Evolutionary conservation across 2,329 filamentous ascomycete species (phyloP), one percentile per base, ranked within the genome.

Genomic region (Byssochlamys sp.): DNA sequence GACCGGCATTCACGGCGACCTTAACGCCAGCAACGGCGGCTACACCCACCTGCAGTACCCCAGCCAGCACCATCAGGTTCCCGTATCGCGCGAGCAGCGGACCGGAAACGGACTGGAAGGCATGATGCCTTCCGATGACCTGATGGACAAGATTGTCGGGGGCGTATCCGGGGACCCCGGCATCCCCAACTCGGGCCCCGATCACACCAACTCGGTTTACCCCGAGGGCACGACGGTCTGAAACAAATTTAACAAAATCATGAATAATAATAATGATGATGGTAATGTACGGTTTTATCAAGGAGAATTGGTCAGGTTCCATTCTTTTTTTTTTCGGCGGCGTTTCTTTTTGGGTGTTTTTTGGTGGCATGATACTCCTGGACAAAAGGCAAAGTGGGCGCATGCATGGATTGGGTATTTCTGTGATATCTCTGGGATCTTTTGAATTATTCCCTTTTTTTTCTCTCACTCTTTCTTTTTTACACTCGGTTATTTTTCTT

Each of bases 61-160:
- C 48, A 48, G 61, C 2, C 62, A 64, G 5, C 67, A 70, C 19
- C 69, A 71, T 56, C 66, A 69, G 19, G 65, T 59, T 11, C 54
- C 71, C 6, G 66, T 65, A 4, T 66, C 70, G 25, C 69, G 71
- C 10, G 72, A 72, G 57, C 60, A 67, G 27, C 68, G 72, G 45
- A 70, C 68, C 52, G 54, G 59, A 33, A 69, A 65, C 55, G 62
- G 68, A 10, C 68, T 73, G 11, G 71, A 73, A 53, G 66, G 65
- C 2, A 60, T 73, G 25, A 57, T 72, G 56, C 63, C 69, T 9
- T 63, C 69, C 0, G 71, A 73, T 48, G 70, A 73, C 55, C 60
- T 73, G 59, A 71, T 73, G 60, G 69, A 72, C 53, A 73, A 72
- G 60, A 58, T 73, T 29, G 71, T 73, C 33, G 68, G 71, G 27